Percentiles rank a stretch among this genome's conserved stretches.
phyloP scores from a whole-genome alignment of 2,329 filamentous ascomycete genomes.

The Thielaviopsis ethacetica region DNA sequence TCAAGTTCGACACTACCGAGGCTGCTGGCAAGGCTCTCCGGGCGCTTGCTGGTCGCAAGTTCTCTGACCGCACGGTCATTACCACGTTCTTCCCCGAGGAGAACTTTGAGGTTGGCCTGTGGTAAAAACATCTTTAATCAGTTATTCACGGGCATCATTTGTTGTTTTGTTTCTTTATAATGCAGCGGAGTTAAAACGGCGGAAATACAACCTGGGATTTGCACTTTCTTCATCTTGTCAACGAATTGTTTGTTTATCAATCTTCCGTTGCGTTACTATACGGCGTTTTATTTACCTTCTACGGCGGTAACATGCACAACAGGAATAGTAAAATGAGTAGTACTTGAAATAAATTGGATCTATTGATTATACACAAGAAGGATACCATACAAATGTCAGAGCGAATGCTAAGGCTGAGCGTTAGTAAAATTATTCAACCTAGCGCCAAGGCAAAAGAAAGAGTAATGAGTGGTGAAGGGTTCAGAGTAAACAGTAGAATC shows the following conservation, averaged over 20 bases:
- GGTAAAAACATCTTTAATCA: conserved; percentile 34
- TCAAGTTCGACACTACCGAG: conserved; percentile 73
- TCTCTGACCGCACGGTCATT: conserved; percentile 89
- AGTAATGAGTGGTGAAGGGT: not conserved
- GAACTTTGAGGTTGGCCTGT: conserved; percentile 84
- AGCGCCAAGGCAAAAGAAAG: not conserved
- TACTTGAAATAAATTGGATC: too few relatives aligned
- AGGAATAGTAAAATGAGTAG: too few relatives aligned
- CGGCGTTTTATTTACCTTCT: not conserved
- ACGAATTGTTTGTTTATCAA: not conserved
- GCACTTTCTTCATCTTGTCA: not conserved
- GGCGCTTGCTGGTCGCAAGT: conserved; percentile 87
- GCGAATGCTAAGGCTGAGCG: not conserved
- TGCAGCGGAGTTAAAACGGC: conserved; percentile 8
- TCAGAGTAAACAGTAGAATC: conserved; percentile 13
- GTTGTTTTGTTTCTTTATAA: conserved; percentile 1
- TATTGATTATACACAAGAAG: too few relatives aligned
- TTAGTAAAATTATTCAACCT: conserved; percentile 2
- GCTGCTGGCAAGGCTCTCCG: conserved; percentile 71
- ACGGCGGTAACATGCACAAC: too few relatives aligned
- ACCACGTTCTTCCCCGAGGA: conserved; percentile 96
- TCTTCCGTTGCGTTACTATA: not conserved
- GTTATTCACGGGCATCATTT: not conserved
- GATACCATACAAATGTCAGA: not conserved
- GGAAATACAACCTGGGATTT: not conserved